Conservation (phyloP, 2,329 filamentous ascomycete species). For the Endocalyx cinctus region DNA sequence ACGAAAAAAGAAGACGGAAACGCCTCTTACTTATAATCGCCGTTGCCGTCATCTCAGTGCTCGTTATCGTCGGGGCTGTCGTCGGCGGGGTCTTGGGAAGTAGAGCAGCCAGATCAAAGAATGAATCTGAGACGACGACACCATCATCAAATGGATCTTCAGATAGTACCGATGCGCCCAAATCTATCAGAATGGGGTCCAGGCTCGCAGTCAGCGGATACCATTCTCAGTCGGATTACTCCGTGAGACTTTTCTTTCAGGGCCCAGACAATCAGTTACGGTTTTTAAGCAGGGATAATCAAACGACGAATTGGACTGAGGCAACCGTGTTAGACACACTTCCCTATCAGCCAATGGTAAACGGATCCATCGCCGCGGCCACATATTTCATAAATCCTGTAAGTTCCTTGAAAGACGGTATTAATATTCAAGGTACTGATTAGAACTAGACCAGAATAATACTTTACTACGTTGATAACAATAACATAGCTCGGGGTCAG, state of each 20-base stretch:
- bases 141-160: conserved; percentile 6
- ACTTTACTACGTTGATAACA: conserved; percentile 18
- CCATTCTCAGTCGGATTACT: conserved; percentile 12
- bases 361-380: conserved; percentile 15
- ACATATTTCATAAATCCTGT: conserved; percentile 13
- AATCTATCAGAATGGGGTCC: conserved; percentile 14
- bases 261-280: conserved; percentile 13
- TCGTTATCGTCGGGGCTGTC: conserved; percentile 10
- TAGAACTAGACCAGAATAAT: conserved; percentile 12
- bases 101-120: conserved; percentile 1
- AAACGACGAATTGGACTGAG: conserved; percentile 12
- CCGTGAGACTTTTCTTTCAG: conserved; percentile 18
- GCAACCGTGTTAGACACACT: conserved; percentile 14
- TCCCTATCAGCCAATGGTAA: conserved; percentile 11
- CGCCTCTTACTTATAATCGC: conserved; percentile 11
- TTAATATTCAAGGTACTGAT: background rate
- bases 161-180: conserved; percentile 4
- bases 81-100: conserved; percentile 14
- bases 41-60: conserved; percentile 8
- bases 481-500: conserved; percentile 14
- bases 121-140: background rate
- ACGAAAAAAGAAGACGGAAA: conserved; percentile 6
- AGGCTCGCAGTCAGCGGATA: conserved; percentile 17
- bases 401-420: conserved; percentile 4
- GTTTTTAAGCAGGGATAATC: conserved; percentile 15